Evolutionary conservation across 192 early-diverging fungal species (phyloP).

Genomic region (Backusella psychrophila): DNA sequence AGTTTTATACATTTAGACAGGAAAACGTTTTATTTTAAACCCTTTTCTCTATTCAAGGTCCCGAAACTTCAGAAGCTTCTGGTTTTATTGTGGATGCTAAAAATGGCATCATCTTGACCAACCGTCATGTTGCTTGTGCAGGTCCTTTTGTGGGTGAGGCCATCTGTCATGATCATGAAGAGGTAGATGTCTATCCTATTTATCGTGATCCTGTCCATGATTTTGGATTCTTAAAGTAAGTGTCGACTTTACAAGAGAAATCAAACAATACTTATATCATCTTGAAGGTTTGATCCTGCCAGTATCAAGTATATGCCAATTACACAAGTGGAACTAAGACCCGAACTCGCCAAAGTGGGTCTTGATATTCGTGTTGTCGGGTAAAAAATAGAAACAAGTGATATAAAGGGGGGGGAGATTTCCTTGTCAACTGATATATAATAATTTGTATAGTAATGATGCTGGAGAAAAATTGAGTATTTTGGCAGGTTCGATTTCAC

Average conservation of each 20-base stretch:
- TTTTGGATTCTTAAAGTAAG: conserved; percentile 68
- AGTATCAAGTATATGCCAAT: conserved; percentile 76
- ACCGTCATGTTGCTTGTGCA: conserved; percentile 68
- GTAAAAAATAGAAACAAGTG: conserved; percentile 5
- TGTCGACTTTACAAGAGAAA: not conserved
- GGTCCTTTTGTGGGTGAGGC: conserved; percentile 86
- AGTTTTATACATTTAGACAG: no score
- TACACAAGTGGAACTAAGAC: conserved; percentile 60
- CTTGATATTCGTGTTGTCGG: conserved; percentile 72
- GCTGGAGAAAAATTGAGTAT: conserved; percentile 83
- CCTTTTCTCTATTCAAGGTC: conserved; percentile 27
- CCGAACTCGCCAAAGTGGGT: conserved; percentile 72
- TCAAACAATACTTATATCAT: not conserved
- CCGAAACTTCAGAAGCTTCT: conserved; percentile 73
- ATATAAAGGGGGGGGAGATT: not conserved
- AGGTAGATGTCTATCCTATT: conserved; percentile 69
- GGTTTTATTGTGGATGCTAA: conserved; percentile 81
- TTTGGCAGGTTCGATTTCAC: conserved; percentile 76
- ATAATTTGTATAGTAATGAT: conserved; percentile 55
- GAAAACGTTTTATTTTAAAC: no score
- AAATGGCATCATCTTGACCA: conserved; percentile 68
- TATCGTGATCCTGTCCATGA: conserved; percentile 77
- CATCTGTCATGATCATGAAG: conserved; percentile 78
- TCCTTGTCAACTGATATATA: conserved; percentile 64
- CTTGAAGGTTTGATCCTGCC: conserved; percentile 59